Evolutionary conservation across 768 basidiomycete species (phyloP).

Genomic region (Mycena vitilis): DNA sequence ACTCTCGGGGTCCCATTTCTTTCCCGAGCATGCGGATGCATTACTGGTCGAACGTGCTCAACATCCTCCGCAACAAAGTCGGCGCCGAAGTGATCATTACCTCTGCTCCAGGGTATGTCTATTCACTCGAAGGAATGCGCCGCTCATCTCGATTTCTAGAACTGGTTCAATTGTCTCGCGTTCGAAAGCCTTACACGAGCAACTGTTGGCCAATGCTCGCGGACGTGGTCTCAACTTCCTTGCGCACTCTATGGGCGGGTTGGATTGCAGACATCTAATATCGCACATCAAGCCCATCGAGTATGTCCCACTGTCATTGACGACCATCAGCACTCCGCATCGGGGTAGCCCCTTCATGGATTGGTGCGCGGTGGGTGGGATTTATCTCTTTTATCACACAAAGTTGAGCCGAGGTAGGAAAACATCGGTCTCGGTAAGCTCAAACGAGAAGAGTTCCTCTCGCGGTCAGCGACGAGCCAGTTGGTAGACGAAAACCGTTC

Average conservation of each 20-base stretch:
- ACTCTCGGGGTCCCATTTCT: slow-evolving; percentile 84
- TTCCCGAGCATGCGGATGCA: slow-evolving; percentile 89
- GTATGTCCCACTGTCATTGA: slow-evolving; percentile 89
- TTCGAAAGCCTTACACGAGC: slow-evolving; percentile 78
- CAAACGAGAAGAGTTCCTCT: slow-evolving; percentile 53
- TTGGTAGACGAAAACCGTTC: slow-evolving; percentile 27
- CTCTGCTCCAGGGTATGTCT: slow-evolving; percentile 85
- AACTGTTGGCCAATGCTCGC: slow-evolving; percentile 71
- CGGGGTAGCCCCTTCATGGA: slow-evolving; percentile 99
- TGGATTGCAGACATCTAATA: slow-evolving; percentile 94
- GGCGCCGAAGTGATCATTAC: slow-evolving; percentile 97
- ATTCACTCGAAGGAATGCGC: neutral
- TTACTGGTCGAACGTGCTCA: slow-evolving; percentile 93
- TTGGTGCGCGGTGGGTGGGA: slow-evolving; percentile 86
- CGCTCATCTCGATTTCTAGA: slow-evolving; percentile 50
- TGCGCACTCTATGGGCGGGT: slow-evolving; percentile 97
- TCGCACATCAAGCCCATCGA: slow-evolving; percentile 83
- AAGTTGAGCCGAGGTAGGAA: slow-evolving; percentile 58
- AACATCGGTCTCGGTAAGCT: slow-evolving; percentile 91
- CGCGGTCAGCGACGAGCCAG: slow-evolving; percentile 23
- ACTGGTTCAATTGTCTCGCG: slow-evolving; percentile 91
- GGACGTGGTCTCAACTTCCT: slow-evolving; percentile 92
- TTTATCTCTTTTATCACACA: slow-evolving; percentile 12
- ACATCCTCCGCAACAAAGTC: slow-evolving; percentile 80
- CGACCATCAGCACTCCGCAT: slow-evolving; percentile 92